Base-by-base conservation (phyloP, 208 protist genomes). In the Wallacemonas sp. region DNA sequence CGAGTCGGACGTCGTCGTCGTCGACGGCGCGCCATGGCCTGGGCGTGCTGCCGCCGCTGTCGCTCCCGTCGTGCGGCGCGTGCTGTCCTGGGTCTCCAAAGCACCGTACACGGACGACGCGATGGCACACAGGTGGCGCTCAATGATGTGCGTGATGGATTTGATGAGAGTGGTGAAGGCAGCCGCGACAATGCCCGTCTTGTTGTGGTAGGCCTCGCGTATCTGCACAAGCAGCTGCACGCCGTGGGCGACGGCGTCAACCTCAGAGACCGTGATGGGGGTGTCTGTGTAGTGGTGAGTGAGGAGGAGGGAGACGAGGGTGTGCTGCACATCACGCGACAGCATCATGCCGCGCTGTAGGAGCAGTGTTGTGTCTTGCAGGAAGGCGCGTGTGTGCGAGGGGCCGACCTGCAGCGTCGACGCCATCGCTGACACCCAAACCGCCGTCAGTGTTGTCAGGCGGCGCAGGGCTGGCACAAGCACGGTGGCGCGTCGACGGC, bases 191-290 rank as follows among this genome's bases (percentile, higher is more conserved):
- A 93, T 70, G 17, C 78, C 75, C 32, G 72, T 81, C 39, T 92
- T 88, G 52, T 61, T 65, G 71, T 97, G 90, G 68, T 87, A 97
- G 1, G 88, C 92, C 17, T 67, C 52, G 11, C 92, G 74, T 9
- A 98, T 94, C 54, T 88, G 82, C 70, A 97, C 94, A 5, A 98
- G 74, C 72, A 98, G 67, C 71, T 97, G 81, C 2, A 96, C 70
- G 11, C 81, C 85, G 16, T 85, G 72, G 32, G 87, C 83, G 16
- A 98, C 62, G n/a, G 68, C 61, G 29, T 78, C 58, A 29, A 98
- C 85, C 34, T 88, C 65, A 3, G 72, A 57, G 30, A 84, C 19
- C 1, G 77, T 80, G 17, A 98, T 63, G 23, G 43, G 17, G 1
- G 66, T 48, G n/a, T 36, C 27, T 8, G 81, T 44, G 29, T 33